Evolutionary conservation across 208 protist genomes (phyloP).

Genomic region (Trypanosoma avium): DNA sequence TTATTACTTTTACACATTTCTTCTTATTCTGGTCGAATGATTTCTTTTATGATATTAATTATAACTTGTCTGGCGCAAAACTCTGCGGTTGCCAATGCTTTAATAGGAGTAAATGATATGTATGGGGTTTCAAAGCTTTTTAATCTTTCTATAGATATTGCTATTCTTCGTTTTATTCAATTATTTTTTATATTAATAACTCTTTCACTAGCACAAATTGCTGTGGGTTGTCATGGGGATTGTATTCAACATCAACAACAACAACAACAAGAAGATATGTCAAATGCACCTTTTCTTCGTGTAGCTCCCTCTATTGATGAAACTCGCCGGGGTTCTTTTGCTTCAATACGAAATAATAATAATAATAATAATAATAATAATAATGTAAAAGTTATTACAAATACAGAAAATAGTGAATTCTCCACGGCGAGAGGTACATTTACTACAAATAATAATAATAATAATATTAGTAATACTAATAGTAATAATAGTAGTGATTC

Average conservation of each 20-base stretch:
- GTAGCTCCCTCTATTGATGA: no score
- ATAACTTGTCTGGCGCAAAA: conserved; percentile 23
- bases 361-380: no score
- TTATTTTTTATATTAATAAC: conserved; percentile 19
- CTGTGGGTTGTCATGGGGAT: conserved; percentile 8
- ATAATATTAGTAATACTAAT: not conserved
- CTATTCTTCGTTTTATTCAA: conserved; percentile 21
- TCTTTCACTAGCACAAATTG: conserved; percentile 23
- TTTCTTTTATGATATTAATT: conserved; percentile 13
- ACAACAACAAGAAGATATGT: no score
- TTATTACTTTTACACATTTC: conserved; percentile 1
- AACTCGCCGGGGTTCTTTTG: no score
- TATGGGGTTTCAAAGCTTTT: conserved; percentile 22
- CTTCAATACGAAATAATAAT: no score
- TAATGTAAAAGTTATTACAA: no score
- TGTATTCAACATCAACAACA: not conserved
- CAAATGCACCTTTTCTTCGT: not conserved
- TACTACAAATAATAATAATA: not conserved
- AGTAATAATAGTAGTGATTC: not conserved
- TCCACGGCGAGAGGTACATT: not conserved
- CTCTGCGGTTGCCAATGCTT: not conserved
- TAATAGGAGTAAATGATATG: conserved; percentile 8
- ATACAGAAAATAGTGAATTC: no score
- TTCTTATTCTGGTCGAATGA: not conserved
- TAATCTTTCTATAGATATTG: conserved; percentile 11